A percentile compares a stretch with the other conserved stretches of the same genome.
Evolutionary conservation across 306 rosid genomes (phyloP).

Genomic region (Dalbergia cochinchinensis): DNA sequence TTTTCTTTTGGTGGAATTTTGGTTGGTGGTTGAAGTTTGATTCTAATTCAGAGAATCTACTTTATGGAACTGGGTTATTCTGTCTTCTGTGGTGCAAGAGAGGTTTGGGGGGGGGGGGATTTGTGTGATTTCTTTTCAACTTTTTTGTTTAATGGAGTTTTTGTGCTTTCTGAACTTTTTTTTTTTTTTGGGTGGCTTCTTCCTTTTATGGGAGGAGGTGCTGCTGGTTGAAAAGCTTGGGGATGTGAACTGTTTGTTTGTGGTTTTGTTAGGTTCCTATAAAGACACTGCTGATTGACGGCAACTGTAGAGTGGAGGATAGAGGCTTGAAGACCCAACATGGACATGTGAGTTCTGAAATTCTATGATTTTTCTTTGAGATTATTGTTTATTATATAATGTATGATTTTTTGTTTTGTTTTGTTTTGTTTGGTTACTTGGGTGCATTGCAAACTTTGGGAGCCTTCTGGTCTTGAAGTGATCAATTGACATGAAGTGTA

Average conservation of each 20-base stretch:
- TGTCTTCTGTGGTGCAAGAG: constrained; percentile 12
- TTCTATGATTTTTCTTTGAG: not conserved
- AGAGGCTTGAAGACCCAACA: constrained; percentile 99
- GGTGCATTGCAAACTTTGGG: not conserved
- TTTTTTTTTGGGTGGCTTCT: not conserved
- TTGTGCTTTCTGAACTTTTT: constrained; percentile 33
- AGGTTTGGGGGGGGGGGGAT: not conserved
- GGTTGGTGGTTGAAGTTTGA: not conserved
- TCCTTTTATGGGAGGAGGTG: constrained; percentile 32
- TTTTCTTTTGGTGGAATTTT: constrained; percentile 14
- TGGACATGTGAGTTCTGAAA: constrained; percentile 89
- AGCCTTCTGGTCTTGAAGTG: constrained; percentile 33
- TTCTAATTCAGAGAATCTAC: constrained; percentile 32
- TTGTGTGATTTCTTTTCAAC: constrained; percentile 21
- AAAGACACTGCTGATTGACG: constrained; percentile 87
- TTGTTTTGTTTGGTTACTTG: not conserved
- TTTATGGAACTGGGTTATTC: constrained; percentile 22
- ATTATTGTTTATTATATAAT: not conserved
- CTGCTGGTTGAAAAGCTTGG: constrained; percentile 25
- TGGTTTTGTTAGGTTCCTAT: constrained; percentile 80
- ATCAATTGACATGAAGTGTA: constrained; percentile 8
- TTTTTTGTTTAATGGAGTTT: not conserved
- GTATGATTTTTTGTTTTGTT: not conserved
- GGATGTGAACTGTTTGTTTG: constrained; percentile 28
- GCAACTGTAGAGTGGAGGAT: constrained; percentile 99